Base-by-base conservation (phyloP, 208 protist species). In the Leishmania guyanensis region DNA sequence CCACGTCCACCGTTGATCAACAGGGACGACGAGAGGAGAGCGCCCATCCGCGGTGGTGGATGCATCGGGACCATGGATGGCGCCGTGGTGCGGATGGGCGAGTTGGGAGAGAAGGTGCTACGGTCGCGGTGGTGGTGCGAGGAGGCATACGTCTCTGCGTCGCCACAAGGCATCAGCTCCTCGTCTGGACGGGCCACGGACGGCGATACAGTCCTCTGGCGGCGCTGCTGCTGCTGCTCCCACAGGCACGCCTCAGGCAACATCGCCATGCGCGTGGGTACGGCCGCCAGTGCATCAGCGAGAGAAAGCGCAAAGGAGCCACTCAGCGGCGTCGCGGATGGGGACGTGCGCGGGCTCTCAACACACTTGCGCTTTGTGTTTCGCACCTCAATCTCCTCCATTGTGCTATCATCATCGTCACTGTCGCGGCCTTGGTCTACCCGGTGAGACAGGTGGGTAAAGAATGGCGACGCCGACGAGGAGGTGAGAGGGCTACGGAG, bases 151-250 rank as follows among this genome's bases (percentile, higher is more conserved):
- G 9, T 66, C 36, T 17, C 54, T 9, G 17, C 73, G 22, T 5
- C 36, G 39, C 51, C 39, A 16, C 29, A 56, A 39, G 5, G 62
- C n/a, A 50, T 4, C n/a, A 4, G 29, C 43, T 51, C 60, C 14
- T 83, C 83, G 12, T 81, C 78, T n/a, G 79, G 80, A 0, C 86
- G 83, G 9, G 84, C 86, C 16, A 90, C 43, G 22, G 86, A 90
- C 2, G 86, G 86, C 2, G 86, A 90, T 8, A 56, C 81, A 14
- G 54, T 75, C 3, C 86, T 81, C 17, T 79, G 80, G 9, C 84
- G 86, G 16, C 82, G 77, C 73, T 80, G 64, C 43, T 76, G 72
- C 72, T 81, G 77, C 65, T 81, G 77, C 1, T 39, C 36, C 73
- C 78, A 84, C 66, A 83, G 39, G 60, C 66, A 78, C 56, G 46